Conservation (phyloP, 768 basidiomycete genomes). For the Botryobasidium botryosum region DNA sequence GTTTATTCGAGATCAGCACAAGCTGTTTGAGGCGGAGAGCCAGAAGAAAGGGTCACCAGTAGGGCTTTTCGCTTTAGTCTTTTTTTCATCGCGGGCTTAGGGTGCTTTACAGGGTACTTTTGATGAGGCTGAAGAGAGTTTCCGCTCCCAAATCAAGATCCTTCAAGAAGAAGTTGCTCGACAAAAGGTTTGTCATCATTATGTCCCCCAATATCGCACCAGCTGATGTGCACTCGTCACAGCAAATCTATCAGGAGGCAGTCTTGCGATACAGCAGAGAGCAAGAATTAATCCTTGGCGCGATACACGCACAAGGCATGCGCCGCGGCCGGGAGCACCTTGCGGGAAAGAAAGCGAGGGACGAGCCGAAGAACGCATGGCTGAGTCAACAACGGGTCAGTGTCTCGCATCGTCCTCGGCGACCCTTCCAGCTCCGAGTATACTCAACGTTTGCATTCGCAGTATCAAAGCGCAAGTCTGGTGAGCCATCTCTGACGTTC, state of each 20-base stretch:
- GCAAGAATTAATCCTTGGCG: conserved; percentile 65
- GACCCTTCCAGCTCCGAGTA: too few relatives aligned
- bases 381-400: too few relatives aligned
- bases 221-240: not conserved
- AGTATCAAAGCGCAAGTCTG: too few relatives aligned
- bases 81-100: not conserved
- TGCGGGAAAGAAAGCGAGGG: too few relatives aligned
- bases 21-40: conserved; percentile 7
- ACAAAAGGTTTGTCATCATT: conserved; percentile 21
- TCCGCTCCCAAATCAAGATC: conserved; percentile 45
- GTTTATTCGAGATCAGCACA: not conserved
- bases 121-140: conserved; percentile 54
- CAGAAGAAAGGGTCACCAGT: conserved; percentile 31
- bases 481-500: too few relatives aligned
- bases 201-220: conserved; percentile 33
- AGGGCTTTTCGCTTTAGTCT: conserved; percentile 24
- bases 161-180: conserved; percentile 42
- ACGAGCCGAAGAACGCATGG: too few relatives aligned
- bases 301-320: conserved; percentile 56
- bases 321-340: conserved; percentile 44
- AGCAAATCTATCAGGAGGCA: conserved; percentile 36
- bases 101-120: conserved; percentile 29
- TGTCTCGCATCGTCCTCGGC: too few relatives aligned
- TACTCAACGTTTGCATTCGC: too few relatives aligned
- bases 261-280: conserved; percentile 53